Evolutionary conservation across 139 green algal species (phyloP).

Genomic region (Gonium pectorale): DNA sequence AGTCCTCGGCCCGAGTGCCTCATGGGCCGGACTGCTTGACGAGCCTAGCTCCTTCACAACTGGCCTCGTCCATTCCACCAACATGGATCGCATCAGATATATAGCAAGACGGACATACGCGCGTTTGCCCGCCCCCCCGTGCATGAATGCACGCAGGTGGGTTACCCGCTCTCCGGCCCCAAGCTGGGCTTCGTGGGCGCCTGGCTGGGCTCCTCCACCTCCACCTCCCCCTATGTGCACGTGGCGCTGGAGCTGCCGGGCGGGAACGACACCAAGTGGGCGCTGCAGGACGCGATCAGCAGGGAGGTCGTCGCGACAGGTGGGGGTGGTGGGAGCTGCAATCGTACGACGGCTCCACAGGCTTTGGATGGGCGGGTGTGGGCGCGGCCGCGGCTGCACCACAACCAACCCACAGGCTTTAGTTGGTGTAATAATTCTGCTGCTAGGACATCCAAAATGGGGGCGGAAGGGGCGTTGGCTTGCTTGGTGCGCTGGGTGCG

Average conservation of each 20-base stretch:
- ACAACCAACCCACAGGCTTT: too few species aligned
- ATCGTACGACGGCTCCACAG: too few species aligned
- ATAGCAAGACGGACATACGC: too few species aligned
- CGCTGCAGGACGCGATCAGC: conserved; percentile 15
- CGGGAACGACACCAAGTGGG: neutral
- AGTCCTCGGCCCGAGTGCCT: too few species aligned
- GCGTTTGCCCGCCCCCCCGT: neutral
- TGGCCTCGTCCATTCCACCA: neutral
- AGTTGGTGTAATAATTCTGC: too few species aligned
- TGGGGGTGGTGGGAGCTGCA: neutral
- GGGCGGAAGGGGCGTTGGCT: too few species aligned
- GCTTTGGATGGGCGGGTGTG: too few species aligned
- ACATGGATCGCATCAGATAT: too few species aligned
- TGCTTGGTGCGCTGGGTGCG: too few species aligned
- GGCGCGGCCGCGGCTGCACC: too few species aligned
- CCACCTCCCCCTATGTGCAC: conserved; percentile 4
- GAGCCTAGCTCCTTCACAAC: neutral
- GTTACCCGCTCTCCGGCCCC: conserved; percentile 19
- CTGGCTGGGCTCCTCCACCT: conserved; percentile 22
- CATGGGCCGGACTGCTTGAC: too few species aligned
- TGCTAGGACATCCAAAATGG: too few species aligned
- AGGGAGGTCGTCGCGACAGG: neutral
- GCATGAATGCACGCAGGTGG: conserved; percentile 38
- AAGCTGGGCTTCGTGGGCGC: conserved; percentile 30
- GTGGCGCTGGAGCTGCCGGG: conserved; percentile 10